A percentile compares a stretch with the other conserved stretches of the same genome.
Evolutionary conservation across 225 moss, liverwort and hornwort species (phyloP).

Genomic region (Thuidium tamariscinum): DNA sequence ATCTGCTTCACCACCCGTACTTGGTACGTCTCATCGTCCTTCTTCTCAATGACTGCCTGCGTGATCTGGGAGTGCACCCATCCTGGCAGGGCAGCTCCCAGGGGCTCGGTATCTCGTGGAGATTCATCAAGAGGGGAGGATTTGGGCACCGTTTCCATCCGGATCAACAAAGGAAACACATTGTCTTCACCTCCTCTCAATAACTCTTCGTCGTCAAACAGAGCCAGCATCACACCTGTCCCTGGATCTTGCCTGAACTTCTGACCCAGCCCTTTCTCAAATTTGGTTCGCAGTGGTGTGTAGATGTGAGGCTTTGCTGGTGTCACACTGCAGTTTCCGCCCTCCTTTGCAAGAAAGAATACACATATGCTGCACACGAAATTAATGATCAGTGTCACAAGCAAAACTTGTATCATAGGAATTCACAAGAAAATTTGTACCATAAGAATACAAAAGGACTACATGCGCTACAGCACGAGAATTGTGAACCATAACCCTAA

Average conservation of each 20-base stretch:
- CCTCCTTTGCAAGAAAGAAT: conserved; percentile 70
- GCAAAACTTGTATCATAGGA: not conserved
- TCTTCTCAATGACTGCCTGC: conserved; percentile 73
- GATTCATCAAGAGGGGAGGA: conserved; percentile 29
- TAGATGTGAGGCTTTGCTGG: conserved; percentile 52
- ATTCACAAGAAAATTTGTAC: not conserved
- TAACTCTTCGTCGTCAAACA: conserved; percentile 75
- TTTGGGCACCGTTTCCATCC: conserved; percentile 72
- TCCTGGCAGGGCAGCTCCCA: conserved; percentile 58
- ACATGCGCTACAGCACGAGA: not conserved
- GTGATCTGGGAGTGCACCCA: conserved; percentile 84
- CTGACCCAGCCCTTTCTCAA: conserved; percentile 71
- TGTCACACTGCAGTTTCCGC: conserved; percentile 45
- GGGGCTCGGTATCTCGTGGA: conserved; percentile 25
- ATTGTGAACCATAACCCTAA: not conserved
- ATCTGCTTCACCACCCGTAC: conserved; percentile 83
- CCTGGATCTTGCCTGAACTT: conserved; percentile 72
- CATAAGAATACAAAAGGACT: not conserved
- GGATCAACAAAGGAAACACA: conserved; percentile 72
- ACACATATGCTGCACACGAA: conserved; percentile 70
- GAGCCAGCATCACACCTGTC: conserved; percentile 66
- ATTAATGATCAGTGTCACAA: not conserved
- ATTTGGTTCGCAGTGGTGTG: conserved; percentile 37
- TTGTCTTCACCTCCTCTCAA: conserved; percentile 30
- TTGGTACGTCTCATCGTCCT: conserved; percentile 61